Evolutionary conservation across 257 asterid species (phyloP).

Genomic region (Solanum lignicaule): DNA sequence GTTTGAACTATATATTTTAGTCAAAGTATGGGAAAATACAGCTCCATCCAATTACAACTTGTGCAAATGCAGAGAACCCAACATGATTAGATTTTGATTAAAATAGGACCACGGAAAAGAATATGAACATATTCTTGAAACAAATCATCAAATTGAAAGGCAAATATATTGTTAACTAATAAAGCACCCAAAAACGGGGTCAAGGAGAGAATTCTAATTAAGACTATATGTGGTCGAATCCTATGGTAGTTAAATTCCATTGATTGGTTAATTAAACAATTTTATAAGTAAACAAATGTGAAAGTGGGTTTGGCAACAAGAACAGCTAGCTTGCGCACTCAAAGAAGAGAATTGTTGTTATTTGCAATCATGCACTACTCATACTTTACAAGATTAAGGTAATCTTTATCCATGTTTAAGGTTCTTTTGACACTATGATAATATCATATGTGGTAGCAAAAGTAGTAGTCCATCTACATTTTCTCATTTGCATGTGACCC

Average conservation of each 20-base stretch:
- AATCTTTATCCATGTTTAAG: background rate
- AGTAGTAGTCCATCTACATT: background rate
- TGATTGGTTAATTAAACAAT: background rate
- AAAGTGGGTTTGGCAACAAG: slow-evolving; percentile 1
- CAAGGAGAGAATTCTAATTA: background rate
- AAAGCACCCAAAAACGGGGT: background rate
- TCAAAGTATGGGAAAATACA: slow-evolving; percentile 19
- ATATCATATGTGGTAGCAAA: background rate
- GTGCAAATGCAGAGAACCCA: slow-evolving; percentile 8
- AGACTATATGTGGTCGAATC: background rate
- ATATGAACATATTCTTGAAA: slow-evolving; percentile 23
- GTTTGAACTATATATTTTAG: slow-evolving; percentile 13
- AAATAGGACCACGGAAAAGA: slow-evolving; percentile 24
- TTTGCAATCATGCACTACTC: background rate
- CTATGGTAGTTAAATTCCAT: background rate
- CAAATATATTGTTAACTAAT: slow-evolving; percentile 9
- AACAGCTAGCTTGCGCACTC: background rate
- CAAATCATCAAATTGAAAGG: background rate
- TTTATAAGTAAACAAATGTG: background rate
- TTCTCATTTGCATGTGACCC: background rate
- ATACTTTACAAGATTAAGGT: background rate
- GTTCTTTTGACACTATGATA: background rate
- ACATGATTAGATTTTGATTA: background rate
- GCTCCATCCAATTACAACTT: slow-evolving; percentile 7
- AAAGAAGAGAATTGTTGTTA: background rate